Conservation (phyloP, 441 rosid species). For the Euphorbia schlechtendalii region DNA sequence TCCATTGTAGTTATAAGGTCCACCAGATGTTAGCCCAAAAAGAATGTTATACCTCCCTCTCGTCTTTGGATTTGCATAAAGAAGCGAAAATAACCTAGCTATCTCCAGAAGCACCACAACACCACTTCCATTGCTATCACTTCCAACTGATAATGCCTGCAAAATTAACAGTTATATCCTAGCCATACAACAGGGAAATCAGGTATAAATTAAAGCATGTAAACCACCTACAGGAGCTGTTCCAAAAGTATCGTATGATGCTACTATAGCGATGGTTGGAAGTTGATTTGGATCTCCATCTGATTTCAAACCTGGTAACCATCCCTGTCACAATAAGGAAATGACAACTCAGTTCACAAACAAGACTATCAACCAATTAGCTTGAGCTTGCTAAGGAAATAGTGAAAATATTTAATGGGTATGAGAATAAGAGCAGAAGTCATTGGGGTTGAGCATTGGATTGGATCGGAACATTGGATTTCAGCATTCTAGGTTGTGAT, state of each 20-base stretch:
- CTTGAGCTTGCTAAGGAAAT: conserved; percentile 4
- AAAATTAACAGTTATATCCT: conserved; percentile 21
- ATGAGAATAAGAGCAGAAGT: neutral
- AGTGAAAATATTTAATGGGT: neutral
- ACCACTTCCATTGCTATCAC: conserved; percentile 98
- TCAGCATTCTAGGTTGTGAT: neutral
- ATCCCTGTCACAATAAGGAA: conserved; percentile 53
- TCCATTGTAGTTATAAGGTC: conserved; percentile 96
- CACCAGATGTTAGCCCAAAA: conserved; percentile 90
- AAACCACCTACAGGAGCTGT: conserved; percentile 83
- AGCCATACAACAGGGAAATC: conserved; percentile 2
- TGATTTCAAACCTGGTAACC: conserved; percentile 84
- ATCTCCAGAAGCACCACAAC: conserved; percentile 88
- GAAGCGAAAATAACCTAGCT: conserved; percentile 88
- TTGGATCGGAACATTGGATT: neutral
- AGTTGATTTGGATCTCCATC: conserved; percentile 91
- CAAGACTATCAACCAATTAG: conserved; percentile 14
- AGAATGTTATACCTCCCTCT: conserved; percentile 92
- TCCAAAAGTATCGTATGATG: conserved; percentile 95
- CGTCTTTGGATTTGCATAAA: conserved; percentile 88
- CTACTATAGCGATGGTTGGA: conserved; percentile 91
- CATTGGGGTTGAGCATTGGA: no score
- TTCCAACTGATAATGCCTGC: conserved; percentile 91
- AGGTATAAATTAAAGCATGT: conserved; percentile 3
- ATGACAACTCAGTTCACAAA: conserved; percentile 18